Base-by-base conservation (phyloP, 2,329 filamentous ascomycete genomes). In the Trichoderma atrobrunneum region DNA sequence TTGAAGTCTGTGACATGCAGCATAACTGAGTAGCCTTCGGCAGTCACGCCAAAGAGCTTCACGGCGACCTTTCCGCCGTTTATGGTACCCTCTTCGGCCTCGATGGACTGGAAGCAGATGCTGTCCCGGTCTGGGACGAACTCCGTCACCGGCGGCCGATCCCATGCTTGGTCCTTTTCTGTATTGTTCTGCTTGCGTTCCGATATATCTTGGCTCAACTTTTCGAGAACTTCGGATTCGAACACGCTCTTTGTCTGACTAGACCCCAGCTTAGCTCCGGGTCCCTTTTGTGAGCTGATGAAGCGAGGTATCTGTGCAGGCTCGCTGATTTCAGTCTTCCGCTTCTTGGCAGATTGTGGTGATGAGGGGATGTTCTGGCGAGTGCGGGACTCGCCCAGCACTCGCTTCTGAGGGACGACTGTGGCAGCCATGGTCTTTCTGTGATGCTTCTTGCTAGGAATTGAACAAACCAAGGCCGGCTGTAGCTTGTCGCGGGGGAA, bases 1-100 rank as follows among this genome's bases (percentile, higher is more conserved):
- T 94, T 91, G 82, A 99, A 99, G 78, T 94, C 93, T 18, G 93
- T 97, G 74, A 99, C 95, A 81, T 99, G 96, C 14, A 99, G 86
- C 81, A 99, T 89, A 51, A 97, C 94, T 3, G 96, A 99, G 82
- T 99, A 92, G 69, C 96, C 96, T 73, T 85, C 81, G 77, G 89
- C 82, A 2, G 94, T 97, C 5, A 98, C 94, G 77, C 96, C 96
- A 82, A 98, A 99, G 24, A 99, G 87, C 84, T 96, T 97, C 72
- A 99, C 89, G 0, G 93, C 91, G 0, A 93, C 86, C 78, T 83
- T 91, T 24, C 93, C 93, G 63, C 93, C 93, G 79, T 91, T 85
- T 2, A 98, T 81, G 4, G 90, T 92, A 24, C 96, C 95, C 80
- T 99, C 95, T 79, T 98, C 95, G 1, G 90, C 92, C 78, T 99